These are phyloP conservation scores for Neotropicomus parvogracilis DNA, from an alignment of 1,284 basidiomycete genomes.

Conservation along the genomic window DNA sequence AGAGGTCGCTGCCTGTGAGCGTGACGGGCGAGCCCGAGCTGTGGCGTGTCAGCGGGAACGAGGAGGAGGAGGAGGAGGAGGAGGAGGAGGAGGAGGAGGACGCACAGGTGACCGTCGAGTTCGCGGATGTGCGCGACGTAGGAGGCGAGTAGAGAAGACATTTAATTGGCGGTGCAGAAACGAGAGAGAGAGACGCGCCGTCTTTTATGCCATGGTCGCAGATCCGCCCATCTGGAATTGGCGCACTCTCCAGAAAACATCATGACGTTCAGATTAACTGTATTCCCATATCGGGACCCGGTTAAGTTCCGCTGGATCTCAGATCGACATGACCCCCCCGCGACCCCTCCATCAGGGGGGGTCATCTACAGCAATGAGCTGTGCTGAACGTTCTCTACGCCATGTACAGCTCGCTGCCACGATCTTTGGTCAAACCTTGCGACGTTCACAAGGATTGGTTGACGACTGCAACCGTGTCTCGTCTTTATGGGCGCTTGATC, in stretches of 20 bases:
- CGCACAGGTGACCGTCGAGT: slow-evolving; percentile 52
- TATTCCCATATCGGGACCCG: not conserved
- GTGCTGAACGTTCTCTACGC: too few relatives aligned
- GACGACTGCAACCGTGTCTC: too few relatives aligned
- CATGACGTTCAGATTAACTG: slow-evolving; percentile 3
- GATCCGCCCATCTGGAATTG: slow-evolving; percentile 16
- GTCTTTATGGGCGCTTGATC: too few relatives aligned
- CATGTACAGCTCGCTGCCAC: too few relatives aligned
- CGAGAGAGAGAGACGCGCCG: not conserved
- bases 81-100: slow-evolving; percentile 12
- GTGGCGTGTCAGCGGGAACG: slow-evolving; percentile 10
- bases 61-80: not conserved
- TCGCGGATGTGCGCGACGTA: slow-evolving; percentile 52
- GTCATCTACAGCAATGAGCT: not conserved
- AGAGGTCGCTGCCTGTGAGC: slow-evolving; percentile 67
- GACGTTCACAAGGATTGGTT: too few relatives aligned
- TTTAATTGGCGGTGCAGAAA: too few relatives aligned
- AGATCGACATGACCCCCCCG: slow-evolving; percentile 7
- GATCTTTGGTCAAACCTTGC: too few relatives aligned
- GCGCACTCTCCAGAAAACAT: not conserved
- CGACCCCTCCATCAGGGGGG: slow-evolving; percentile 1
- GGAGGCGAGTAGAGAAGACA: slow-evolving; percentile 40
- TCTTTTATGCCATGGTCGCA: slow-evolving; percentile 9
- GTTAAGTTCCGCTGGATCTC: slow-evolving; percentile 11
- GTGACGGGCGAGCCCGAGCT: slow-evolving; percentile 60